Evolutionary conservation across 1,139 yeast species (phyloP).

Genomic region (Yamadazyma trypodendri): DNA sequence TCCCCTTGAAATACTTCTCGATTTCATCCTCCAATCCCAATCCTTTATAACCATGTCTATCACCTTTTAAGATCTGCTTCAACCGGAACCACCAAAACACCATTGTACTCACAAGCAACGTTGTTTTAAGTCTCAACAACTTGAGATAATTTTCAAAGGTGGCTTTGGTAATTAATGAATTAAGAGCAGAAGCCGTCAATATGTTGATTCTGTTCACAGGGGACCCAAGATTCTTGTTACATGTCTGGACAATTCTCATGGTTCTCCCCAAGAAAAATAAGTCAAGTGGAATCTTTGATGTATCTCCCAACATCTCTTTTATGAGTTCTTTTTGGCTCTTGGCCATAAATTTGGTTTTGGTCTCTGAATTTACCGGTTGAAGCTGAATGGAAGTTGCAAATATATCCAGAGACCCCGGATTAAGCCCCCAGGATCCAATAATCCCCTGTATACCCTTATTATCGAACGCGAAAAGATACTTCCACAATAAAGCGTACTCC

Average conservation of each 20-base stretch:
- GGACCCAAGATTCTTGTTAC: slow-evolving; percentile 64
- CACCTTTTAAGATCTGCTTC: slow-evolving; percentile 36
- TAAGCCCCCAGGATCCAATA: slow-evolving; percentile 66
- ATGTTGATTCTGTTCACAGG: slow-evolving; percentile 71
- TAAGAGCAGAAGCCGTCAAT: slow-evolving; percentile 55
- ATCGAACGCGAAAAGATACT: slow-evolving; percentile 55
- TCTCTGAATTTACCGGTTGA: slow-evolving; percentile 30
- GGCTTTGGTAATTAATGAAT: slow-evolving; percentile 18
- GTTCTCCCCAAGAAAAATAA: slow-evolving; percentile 66
- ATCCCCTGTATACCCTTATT: slow-evolving; percentile 46
- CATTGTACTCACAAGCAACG: slow-evolving; percentile 43
- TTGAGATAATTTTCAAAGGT: slow-evolving; percentile 22
- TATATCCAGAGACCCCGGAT: slow-evolving; percentile 51
- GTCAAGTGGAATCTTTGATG: slow-evolving; percentile 65
- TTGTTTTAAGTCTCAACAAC: slow-evolving; percentile 32
- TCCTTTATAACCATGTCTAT: slow-evolving; percentile 31
- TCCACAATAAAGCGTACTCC: slow-evolving; percentile 66
- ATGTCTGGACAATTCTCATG: slow-evolving; percentile 71
- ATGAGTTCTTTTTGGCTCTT: slow-evolving; percentile 27
- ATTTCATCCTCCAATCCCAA: slow-evolving; percentile 49
- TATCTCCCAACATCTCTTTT: slow-evolving; percentile 52
- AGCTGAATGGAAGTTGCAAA: slow-evolving; percentile 60
- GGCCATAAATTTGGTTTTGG: slow-evolving; percentile 15
- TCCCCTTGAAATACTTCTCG: slow-evolving; percentile 41
- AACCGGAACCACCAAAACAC: slow-evolving; percentile 41